Evolutionary conservation across 805 yeast genomes (phyloP).

Genomic region (Nakazawaea anatomiae): DNA sequence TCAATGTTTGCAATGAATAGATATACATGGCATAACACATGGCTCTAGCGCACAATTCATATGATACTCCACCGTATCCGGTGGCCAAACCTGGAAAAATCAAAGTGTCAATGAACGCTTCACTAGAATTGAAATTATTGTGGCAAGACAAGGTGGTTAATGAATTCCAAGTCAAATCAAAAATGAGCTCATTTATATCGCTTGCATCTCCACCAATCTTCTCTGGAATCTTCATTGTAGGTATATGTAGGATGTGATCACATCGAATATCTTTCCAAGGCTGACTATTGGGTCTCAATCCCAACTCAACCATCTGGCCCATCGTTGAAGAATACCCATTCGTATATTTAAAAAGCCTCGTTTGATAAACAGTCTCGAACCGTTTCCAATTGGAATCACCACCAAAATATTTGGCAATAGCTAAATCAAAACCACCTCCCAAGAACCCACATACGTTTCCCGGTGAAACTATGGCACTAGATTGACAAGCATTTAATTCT

Average conservation of each 20-base stretch:
- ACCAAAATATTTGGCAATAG: conserved; percentile 23
- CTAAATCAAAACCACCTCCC: conserved; percentile 46
- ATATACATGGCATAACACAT: conserved; percentile 17
- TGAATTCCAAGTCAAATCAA: conserved; percentile 32
- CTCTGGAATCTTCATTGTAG: conserved; percentile 35
- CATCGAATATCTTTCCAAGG: conserved; percentile 21
- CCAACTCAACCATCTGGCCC: conserved; percentile 25
- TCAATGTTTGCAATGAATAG: not conserved
- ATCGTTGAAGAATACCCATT: conserved; percentile 26
- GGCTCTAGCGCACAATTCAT: conserved; percentile 24
- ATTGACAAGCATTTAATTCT: not conserved
- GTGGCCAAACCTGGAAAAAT: conserved; percentile 14
- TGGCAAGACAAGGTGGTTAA: conserved; percentile 17
- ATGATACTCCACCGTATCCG: conserved; percentile 32
- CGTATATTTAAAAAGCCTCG: conserved; percentile 10
- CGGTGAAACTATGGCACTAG: conserved; percentile 36
- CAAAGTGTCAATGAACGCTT: conserved; percentile 19
- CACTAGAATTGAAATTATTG: conserved; percentile 4
- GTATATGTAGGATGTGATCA: conserved; percentile 27
- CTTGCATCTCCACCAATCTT: conserved; percentile 2
- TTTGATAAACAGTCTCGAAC: conserved; percentile 19
- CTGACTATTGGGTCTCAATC: conserved; percentile 14
- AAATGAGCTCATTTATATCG: conserved; percentile 19
- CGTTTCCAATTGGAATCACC: conserved; percentile 12
- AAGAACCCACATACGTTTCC: conserved; percentile 45